These are phyloP conservation scores for Tuctoria greenei DNA, from an alignment of 176 grass and related monocot genomes.

Conservation along the genomic window DNA sequence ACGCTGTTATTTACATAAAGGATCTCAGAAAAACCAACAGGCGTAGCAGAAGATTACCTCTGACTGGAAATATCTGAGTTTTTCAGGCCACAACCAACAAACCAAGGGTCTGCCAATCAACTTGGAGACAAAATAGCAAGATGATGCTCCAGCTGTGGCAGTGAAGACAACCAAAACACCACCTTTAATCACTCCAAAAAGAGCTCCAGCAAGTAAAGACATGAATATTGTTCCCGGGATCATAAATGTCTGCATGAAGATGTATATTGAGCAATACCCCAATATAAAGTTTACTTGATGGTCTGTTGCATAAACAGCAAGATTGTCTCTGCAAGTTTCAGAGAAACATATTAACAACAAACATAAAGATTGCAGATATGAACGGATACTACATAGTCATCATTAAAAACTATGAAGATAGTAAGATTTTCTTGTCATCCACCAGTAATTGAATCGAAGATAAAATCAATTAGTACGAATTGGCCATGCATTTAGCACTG, in stretches of 20 bases:
- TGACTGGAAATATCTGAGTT: slow-evolving; percentile 85
- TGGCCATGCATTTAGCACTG: not conserved
- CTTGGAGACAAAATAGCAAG: slow-evolving; percentile 95
- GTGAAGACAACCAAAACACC: slow-evolving; percentile 84
- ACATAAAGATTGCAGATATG: slow-evolving; percentile 15
- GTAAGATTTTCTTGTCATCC: not conserved
- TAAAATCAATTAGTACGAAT: not conserved
- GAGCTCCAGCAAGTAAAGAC: slow-evolving; percentile 95
- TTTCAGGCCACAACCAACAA: slow-evolving; percentile 91
- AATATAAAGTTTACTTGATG: slow-evolving; percentile 85
- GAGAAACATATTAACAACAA: not conserved
- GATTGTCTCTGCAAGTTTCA: slow-evolving; percentile 80
- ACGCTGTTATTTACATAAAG: not conserved
- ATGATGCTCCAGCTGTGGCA: slow-evolving; percentile 87
- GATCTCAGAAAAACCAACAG: not conserved
- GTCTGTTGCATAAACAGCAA: slow-evolving; percentile 90
- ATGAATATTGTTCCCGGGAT: slow-evolving; percentile 99
- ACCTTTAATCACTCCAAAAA: slow-evolving; percentile 92
- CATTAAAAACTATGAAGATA: not conserved
- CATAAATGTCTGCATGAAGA: slow-evolving; percentile 99
- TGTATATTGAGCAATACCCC: slow-evolving; percentile 97
- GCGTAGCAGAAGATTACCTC: slow-evolving; percentile 59
- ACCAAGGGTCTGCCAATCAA: slow-evolving; percentile 89
- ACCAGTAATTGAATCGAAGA: not conserved
- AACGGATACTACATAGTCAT: not conserved